phyloP scores from a whole-genome alignment of 768 basidiomycete genomes.

The Cystofilobasidium macerans region DNA sequence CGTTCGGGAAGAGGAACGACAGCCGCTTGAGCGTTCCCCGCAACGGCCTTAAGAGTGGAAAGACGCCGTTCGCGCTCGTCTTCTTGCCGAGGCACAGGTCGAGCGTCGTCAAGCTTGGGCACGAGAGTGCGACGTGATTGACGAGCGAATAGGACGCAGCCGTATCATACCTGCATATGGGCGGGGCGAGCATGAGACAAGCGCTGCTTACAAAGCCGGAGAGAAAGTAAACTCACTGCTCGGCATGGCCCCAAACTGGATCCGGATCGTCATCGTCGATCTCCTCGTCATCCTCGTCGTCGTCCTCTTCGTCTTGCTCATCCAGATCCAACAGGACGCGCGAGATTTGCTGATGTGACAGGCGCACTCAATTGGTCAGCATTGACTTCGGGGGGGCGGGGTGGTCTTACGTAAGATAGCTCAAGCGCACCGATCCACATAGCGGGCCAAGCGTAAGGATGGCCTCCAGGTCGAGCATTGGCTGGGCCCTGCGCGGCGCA shows the following conservation, averaged over 20 bases:
- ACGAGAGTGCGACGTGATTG: background rate
- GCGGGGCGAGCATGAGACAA: background rate
- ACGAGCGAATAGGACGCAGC: constrained; percentile 1
- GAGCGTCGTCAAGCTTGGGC: constrained; percentile 3
- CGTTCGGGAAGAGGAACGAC: constrained; percentile 1
- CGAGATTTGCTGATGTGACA: background rate
- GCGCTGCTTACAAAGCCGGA: no score
- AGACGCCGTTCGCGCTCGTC: background rate
- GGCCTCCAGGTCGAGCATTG: constrained; percentile 12
- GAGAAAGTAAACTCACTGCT: background rate
- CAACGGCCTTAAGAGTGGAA: constrained; percentile 5
- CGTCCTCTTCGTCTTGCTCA: constrained; percentile 13
- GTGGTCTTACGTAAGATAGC: background rate
- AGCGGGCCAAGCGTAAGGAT: constrained; percentile 9
- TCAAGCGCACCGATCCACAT: background rate
- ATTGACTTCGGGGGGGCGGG: background rate
- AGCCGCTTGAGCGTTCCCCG: constrained; percentile 4
- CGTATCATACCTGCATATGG: constrained; percentile 8
- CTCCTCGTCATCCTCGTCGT: constrained; percentile 8
- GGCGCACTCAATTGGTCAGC: background rate
- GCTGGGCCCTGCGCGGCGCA: background rate
- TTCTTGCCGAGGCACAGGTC: constrained; percentile 6
- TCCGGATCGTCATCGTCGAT: background rate
- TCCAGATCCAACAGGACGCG: constrained; percentile 5
- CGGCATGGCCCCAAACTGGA: background rate